Percentiles rank a stretch among this genome's conserved stretches.
These are phyloP conservation scores for Durio zibethinus DNA, from an alignment of 345 rosid species.

Conservation along the genomic window DNA sequence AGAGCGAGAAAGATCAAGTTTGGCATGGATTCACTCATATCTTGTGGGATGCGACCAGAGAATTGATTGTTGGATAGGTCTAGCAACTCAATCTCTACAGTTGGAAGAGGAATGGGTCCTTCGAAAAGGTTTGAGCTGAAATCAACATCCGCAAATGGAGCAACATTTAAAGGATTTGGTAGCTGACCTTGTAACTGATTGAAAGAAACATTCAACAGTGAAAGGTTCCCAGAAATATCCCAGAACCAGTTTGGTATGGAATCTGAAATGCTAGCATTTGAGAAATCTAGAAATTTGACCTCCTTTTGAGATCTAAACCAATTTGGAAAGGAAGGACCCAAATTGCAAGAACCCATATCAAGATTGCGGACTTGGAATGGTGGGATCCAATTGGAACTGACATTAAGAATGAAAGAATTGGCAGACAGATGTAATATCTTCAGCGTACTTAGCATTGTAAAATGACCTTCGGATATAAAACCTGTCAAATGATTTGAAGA, in stretches of 20 bases:
- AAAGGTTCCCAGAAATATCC: conserved; percentile 32
- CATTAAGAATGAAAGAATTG: conserved; percentile 36
- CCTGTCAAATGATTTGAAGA: conserved; percentile 38
- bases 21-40: conserved; percentile 24
- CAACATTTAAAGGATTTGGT: conserved; percentile 18
- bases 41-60: conserved; percentile 27
- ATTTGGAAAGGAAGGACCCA: conserved; percentile 40
- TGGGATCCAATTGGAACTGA: conserved; percentile 42
- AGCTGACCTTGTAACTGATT: conserved; percentile 30
- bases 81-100: conserved; percentile 19
- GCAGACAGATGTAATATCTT: conserved; percentile 27
- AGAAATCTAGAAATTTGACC: conserved; percentile 19
- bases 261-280: conserved; percentile 42
- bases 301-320: conserved; percentile 38
- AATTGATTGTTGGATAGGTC: conserved; percentile 36
- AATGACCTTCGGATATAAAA: conserved; percentile 29
- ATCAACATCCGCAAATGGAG: conserved; percentile 30
- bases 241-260: conserved; percentile 48
- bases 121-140: conserved; percentile 30
- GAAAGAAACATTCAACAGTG: conserved; percentile 31
- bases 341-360: conserved; percentile 33
- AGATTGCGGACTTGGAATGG: conserved; percentile 37
- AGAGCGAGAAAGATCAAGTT: conserved; percentile 25
- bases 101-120: conserved; percentile 28
- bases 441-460: conserved; percentile 30